Base-by-base conservation (phyloP, 31 red algal species). In the Bonnemaisonia californica region DNA sequence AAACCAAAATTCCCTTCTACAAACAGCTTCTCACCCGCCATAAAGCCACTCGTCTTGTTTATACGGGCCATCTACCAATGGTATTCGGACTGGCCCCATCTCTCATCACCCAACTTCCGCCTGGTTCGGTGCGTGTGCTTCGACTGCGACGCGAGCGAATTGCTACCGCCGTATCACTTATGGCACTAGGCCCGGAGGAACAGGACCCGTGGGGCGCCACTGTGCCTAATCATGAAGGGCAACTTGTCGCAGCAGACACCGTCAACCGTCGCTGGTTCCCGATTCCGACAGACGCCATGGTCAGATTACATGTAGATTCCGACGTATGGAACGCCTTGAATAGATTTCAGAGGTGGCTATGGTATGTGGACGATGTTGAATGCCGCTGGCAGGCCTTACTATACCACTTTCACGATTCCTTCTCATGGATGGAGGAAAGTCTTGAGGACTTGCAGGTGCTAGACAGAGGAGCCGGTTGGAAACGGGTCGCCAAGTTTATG, bases 301-400 rank as follows among this genome's bases (percentile, higher is more conserved):
- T 89, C 11, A 41, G 70, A 1, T 51, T 89, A 31, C 54, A 62
- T 3, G 76, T 81, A 0, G 54, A 41, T 24, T 33, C 54, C 38
- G 32, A 3, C 4, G 86, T 58, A 12, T 89, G 86, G 86, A 23
- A 31, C 11, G 27, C 38, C 1, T 36, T 89, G 1, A 89, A 89
- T 62, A 63, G 86, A 19, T 89, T 89, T 41, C 86, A 89, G 58
- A 60, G 77, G 22, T 89, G 79, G 77, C 69, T 89, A 54, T 89
- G 86, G 86, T 89, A 89, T 51, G 86, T 89, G 33, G 86, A 89
- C 33, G 86, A 89, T 71, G 33, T 81, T 26, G 86, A 89, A 35
- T 89, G 86, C 12, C 42, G 86, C 2, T 89, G 86, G 86, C 86
- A 89, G 57, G 73, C 73, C 7, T 41, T 89, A 54, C 23, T 41